These are phyloP conservation scores for Solanum pennellii DNA, from an alignment of 257 asterid species.

Conservation along the genomic window DNA sequence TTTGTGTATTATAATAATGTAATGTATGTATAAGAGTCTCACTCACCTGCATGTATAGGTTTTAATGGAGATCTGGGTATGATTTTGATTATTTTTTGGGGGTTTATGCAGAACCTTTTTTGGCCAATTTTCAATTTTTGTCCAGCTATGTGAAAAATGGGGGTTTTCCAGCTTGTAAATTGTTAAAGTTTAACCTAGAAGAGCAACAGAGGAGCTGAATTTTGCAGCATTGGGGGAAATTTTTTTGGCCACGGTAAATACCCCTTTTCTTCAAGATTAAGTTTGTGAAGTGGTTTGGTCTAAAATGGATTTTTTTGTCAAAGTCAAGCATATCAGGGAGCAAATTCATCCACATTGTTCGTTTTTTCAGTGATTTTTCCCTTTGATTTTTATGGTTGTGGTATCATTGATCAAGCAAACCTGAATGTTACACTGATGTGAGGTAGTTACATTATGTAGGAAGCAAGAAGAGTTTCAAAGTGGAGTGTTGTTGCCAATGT, in stretches of 20 bases:
- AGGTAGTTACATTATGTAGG: constrained; percentile 25
- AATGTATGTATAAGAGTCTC: neutral
- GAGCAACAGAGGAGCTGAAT: neutral
- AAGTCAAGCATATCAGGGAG: neutral
- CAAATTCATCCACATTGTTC: neutral
- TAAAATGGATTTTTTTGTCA: neutral
- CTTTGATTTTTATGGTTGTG: neutral
- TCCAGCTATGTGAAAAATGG: neutral
- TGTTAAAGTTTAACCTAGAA: neutral
- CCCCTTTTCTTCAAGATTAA: neutral
- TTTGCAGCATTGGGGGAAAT: neutral
- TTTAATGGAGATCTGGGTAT: neutral
- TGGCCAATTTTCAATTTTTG: neutral
- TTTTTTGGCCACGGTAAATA: neutral
- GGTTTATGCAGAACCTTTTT: neutral
- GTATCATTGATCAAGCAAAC: neutral
- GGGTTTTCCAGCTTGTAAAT: neutral
- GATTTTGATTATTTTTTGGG: neutral
- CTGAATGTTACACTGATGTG: neutral
- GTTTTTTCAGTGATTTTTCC: neutral
- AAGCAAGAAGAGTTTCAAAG: constrained; percentile 18
- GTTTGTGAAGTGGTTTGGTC: neutral
- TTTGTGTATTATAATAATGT: neutral
- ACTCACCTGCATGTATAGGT: neutral
- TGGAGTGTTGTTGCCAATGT: constrained; percentile 46